phyloP scores from a whole-genome alignment of 2,329 filamentous ascomycete genomes.

The Claviceps sp. region DNA sequence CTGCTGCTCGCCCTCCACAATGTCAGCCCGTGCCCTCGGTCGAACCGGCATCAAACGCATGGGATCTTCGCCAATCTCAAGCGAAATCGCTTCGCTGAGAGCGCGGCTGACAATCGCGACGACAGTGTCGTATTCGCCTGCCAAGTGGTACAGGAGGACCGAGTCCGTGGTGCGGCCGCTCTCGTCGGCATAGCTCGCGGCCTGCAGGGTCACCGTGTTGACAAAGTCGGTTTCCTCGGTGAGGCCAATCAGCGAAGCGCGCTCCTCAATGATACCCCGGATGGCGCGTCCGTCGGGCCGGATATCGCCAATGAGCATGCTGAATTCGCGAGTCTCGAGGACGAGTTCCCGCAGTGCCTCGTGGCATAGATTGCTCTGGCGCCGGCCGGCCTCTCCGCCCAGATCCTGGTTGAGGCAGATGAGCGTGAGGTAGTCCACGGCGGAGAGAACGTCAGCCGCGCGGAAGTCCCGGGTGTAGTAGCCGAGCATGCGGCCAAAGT shows the following conservation, averaged over 20 bases:
- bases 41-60: conserved; percentile 69
- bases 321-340: conserved; percentile 93
- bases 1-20: conserved; percentile 21
- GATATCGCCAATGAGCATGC: conserved; percentile 85
- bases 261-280: conserved; percentile 75
- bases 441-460: conserved; percentile 74
- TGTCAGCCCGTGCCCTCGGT: conserved; percentile 39
- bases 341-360: conserved; percentile 88
- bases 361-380: conserved; percentile 74
- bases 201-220: conserved; percentile 82
- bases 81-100: conserved; percentile 75
- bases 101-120: conserved; percentile 79
- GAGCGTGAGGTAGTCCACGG: conserved; percentile 83
- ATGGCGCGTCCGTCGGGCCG: conserved; percentile 73
- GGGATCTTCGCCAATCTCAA: conserved; percentile 72
- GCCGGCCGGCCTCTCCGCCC: conserved; percentile 56
- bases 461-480: conserved; percentile 96
- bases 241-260: conserved; percentile 68
- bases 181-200: conserved; percentile 84
- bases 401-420: conserved; percentile 88
- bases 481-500: conserved; percentile 85
- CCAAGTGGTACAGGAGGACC: conserved; percentile 85
- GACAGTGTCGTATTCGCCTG: conserved; percentile 92
- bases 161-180: conserved; percentile 89
- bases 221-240: conserved; percentile 73